Conservation (phyloP, 1,284 basidiomycete species). For the Ustilago nuda region DNA sequence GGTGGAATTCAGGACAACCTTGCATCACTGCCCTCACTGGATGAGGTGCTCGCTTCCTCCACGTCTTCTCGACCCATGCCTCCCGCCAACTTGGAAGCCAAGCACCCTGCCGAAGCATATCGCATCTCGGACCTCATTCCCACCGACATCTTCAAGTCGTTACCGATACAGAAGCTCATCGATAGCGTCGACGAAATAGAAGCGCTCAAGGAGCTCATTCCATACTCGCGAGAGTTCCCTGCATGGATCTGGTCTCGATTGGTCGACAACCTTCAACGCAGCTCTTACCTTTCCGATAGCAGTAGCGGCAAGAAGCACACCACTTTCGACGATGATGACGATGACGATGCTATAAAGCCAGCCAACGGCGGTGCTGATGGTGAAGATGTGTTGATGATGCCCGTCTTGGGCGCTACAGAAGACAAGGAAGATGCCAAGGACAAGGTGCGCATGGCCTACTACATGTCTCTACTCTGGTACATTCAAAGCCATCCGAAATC, state of each 20-base stretch:
- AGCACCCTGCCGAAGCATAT: slow-evolving; percentile 62
- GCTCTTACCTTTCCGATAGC: slow-evolving; percentile 32
- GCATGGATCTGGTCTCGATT: slow-evolving; percentile 44
- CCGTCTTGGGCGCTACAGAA: slow-evolving; percentile 47
- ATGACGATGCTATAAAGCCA: slow-evolving; percentile 11
- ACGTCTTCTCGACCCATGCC: slow-evolving; percentile 62
- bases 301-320: slow-evolving; percentile 32
- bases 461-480: slow-evolving; percentile 47
- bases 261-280: slow-evolving; percentile 47
- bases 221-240: slow-evolving; percentile 43
- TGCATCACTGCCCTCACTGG: slow-evolving; percentile 48
- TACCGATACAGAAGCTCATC: slow-evolving; percentile 53
- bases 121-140: slow-evolving; percentile 59
- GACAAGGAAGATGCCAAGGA: slow-evolving; percentile 47
- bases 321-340: slow-evolving; percentile 38
- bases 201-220: slow-evolving; percentile 35
- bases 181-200: slow-evolving; percentile 34
- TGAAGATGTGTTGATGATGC: slow-evolving; percentile 41
- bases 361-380: slow-evolving; percentile 3
- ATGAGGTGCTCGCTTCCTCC: slow-evolving; percentile 49
- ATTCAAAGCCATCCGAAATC: slow-evolving; percentile 37
- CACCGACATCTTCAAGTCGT: slow-evolving; percentile 37
- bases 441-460: slow-evolving; percentile 51
- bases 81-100: slow-evolving; percentile 58
- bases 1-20: slow-evolving; percentile 58